phyloP scores from a whole-genome alignment of 169 alveolate species.

The Babesia ovis region DNA sequence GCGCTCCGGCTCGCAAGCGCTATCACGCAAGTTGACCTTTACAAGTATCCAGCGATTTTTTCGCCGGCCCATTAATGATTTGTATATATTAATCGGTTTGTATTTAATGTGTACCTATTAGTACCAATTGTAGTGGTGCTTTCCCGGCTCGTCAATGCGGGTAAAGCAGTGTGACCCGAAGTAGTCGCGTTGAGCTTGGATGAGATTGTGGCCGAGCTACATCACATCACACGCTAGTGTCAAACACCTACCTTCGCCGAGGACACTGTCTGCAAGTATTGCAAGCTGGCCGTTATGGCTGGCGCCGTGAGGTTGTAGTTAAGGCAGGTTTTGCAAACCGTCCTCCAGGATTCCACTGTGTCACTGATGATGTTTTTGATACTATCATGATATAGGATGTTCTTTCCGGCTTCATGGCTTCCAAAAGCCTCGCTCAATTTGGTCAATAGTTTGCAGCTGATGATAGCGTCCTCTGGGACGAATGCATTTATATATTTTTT shows the following conservation, averaged over 20 bases:
- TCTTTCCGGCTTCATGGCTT: conserved; percentile 21
- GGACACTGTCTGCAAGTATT: conserved; percentile 72
- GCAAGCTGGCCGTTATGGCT: conserved; percentile 71
- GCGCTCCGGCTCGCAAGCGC: not conserved
- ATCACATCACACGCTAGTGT: not conserved
- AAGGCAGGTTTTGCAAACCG: conserved; percentile 66
- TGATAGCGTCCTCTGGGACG: conserved; percentile 78
- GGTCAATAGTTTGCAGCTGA: conserved; percentile 77
- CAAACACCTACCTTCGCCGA: conserved; percentile 35
- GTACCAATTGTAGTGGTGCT: conserved; percentile 71
- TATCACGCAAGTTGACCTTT: conserved; percentile 24
- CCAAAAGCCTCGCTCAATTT: conserved; percentile 66
- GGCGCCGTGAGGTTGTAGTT: conserved; percentile 71
- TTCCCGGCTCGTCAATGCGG: conserved; percentile 74
- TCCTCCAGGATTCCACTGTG: conserved; percentile 69
- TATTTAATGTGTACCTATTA: not conserved
- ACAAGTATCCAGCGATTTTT: conserved; percentile 66
- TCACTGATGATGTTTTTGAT: conserved; percentile 54
- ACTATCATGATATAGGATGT: conserved; percentile 50
- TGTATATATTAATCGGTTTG: not conserved
- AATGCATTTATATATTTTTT: not conserved
- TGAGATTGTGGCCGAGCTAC: conserved; percentile 70
- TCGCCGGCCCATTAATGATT: conserved; percentile 54
- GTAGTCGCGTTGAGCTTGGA: conserved; percentile 85
- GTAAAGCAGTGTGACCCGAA: conserved; percentile 83